These are phyloP conservation scores for Naegleria gruberi DNA, from an alignment of 208 protist genomes.

Conservation along the genomic window DNA sequence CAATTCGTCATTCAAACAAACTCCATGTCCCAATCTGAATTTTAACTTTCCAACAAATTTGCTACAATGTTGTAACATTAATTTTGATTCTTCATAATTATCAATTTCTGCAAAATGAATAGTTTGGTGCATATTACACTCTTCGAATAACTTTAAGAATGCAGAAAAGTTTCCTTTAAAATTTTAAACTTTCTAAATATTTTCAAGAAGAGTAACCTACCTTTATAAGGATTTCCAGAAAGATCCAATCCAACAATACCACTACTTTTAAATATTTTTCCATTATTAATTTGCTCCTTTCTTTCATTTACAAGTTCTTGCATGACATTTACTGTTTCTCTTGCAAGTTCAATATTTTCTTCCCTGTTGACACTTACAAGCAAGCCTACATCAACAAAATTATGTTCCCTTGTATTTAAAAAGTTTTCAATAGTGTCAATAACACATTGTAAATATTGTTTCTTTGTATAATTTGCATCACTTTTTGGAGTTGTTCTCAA, in stretches of 20 bases:
- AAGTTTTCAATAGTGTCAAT: conserved; percentile 18
- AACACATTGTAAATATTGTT: conserved; percentile 29
- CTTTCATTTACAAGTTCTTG: neutral
- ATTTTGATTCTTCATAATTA: conserved; percentile 51
- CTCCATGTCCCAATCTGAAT: neutral
- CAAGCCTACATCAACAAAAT: neutral
- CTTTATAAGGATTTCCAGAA: conserved; percentile 62
- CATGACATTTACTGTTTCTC: neutral
- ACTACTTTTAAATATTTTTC: conserved; percentile 15
- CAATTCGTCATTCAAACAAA: conserved; percentile 1
- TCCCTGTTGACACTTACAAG: neutral
- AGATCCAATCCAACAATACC: conserved; percentile 60
- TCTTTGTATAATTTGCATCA: neutral
- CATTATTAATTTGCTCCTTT: neutral
- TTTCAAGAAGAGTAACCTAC: no score
- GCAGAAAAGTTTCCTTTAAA: conserved; percentile 54
- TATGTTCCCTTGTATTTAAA: neutral
- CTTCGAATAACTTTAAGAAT: conserved; percentile 44
- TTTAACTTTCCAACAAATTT: conserved; percentile 26
- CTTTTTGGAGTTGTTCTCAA: conserved; percentile 65
- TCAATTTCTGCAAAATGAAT: conserved; percentile 67
- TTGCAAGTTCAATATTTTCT: neutral
- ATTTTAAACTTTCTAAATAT: no score
- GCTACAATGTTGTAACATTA: conserved; percentile 55
- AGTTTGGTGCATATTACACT: conserved; percentile 36